Conservation (phyloP, 352 stramenopile genomes). For the Pythium diclinum region DNA sequence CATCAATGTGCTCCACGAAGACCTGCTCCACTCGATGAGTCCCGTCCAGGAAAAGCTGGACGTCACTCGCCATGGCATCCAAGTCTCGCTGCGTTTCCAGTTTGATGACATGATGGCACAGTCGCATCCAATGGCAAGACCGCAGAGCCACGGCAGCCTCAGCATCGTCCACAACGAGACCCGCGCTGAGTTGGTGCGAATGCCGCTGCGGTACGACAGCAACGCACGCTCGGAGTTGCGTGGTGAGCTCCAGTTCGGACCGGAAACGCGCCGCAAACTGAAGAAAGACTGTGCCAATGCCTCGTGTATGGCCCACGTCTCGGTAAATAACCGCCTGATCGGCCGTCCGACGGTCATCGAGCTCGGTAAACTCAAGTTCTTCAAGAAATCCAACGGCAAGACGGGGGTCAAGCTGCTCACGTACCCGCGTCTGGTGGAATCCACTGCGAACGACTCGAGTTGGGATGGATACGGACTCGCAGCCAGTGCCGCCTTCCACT, state of each 20-base stretch:
- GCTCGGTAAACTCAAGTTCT: constrained; percentile 20
- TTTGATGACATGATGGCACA: constrained; percentile 20
- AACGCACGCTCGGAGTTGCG: constrained; percentile 12
- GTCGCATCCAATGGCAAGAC: constrained; percentile 8
- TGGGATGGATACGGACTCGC: constrained; percentile 15
- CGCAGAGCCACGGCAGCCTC: constrained; percentile 14
- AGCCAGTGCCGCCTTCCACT: constrained; percentile 15
- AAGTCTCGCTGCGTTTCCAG: constrained; percentile 21
- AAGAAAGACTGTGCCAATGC: constrained; percentile 16
- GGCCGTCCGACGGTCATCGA: constrained; percentile 20
- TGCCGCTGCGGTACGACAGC: constrained; percentile 13
- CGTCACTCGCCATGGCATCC: constrained; percentile 11
- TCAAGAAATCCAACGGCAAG: constrained; percentile 18
- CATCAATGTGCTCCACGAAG: constrained; percentile 22
- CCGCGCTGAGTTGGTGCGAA: constrained; percentile 6
- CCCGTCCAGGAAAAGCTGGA: constrained; percentile 25
- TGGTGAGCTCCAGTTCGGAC: constrained; percentile 8
- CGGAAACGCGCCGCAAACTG: constrained; percentile 12
- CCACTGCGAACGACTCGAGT: neutral
- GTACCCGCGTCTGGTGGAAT: constrained; percentile 13
- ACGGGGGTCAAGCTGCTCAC: constrained; percentile 19
- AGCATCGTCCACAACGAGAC: constrained; percentile 23
- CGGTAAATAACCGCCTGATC: constrained; percentile 19
- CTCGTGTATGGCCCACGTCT: constrained; percentile 17
- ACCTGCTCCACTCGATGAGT: constrained; percentile 23